Percentiles rank a stretch among this genome's conserved stretches.
Evolutionary conservation across 768 basidiomycete genomes (phyloP).

Genomic region (Daedaleopsis nitida): DNA sequence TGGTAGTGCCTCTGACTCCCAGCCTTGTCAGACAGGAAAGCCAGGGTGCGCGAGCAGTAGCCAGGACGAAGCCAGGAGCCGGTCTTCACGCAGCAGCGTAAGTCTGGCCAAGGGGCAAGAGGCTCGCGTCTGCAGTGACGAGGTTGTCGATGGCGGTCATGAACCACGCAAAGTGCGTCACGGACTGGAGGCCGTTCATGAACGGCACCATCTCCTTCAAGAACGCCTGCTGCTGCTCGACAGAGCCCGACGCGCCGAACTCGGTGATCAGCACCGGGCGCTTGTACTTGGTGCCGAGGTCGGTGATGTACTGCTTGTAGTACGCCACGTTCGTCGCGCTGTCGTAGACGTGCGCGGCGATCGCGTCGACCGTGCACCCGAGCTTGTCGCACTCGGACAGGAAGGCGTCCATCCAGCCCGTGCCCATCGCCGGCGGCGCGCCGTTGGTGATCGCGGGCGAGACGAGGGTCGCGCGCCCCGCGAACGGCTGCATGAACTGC

Average conservation of each 20-base stretch:
- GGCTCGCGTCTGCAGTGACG: conserved; percentile 26
- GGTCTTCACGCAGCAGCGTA: conserved; percentile 25
- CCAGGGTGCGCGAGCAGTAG: background rate
- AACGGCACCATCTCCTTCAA: conserved; percentile 30
- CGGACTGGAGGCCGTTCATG: conserved; percentile 28
- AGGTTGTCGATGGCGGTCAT: conserved; percentile 27
- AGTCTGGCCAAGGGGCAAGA: conserved; percentile 26
- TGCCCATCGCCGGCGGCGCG: conserved; percentile 32
- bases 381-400: conserved; percentile 27
- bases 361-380: conserved; percentile 31
- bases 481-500: conserved; percentile 35
- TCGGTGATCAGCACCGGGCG: conserved; percentile 34
- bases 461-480: conserved; percentile 33
- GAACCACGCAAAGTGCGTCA: conserved; percentile 32
- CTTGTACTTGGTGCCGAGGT: conserved; percentile 30
- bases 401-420: conserved; percentile 34
- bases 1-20: no score
- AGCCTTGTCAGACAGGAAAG: background rate
- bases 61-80: background rate
- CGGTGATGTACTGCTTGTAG: conserved; percentile 34
- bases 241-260: conserved; percentile 31
- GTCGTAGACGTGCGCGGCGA: conserved; percentile 35
- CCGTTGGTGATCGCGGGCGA: conserved; percentile 37
- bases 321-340: conserved; percentile 31
- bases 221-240: conserved; percentile 28